These are phyloP conservation scores for Solanum sparsipilum DNA, from an alignment of 257 asterid genomes.

Conservation along the genomic window DNA sequence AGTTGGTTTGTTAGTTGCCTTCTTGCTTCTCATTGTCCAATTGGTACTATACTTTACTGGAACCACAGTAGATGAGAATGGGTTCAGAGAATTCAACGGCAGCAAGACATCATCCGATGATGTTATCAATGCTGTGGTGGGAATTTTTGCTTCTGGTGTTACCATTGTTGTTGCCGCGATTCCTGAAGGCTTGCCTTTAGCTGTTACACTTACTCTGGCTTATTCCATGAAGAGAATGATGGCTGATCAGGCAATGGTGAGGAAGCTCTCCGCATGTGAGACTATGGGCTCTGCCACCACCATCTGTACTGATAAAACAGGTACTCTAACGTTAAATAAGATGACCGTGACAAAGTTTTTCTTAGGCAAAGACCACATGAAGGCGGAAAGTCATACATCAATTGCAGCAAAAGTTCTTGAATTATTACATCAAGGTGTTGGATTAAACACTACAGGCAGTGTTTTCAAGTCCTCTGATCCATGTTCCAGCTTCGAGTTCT, in stretches of 20 bases:
- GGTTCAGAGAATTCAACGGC: too few species aligned
- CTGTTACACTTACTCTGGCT: constrained; percentile 46
- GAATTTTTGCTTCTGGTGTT: constrained; percentile 29
- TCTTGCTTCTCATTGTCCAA: constrained; percentile 28
- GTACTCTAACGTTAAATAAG: constrained; percentile 33
- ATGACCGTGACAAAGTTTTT: constrained; percentile 38
- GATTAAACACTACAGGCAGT: constrained; percentile 45
- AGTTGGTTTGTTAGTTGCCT: constrained; percentile 35
- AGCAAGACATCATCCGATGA: background rate
- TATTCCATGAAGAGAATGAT: constrained; percentile 50
- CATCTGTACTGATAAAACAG: constrained; percentile 43
- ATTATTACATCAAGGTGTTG: constrained; percentile 27
- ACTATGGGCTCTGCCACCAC: constrained; percentile 49
- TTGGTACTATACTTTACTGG: background rate
- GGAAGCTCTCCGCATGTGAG: constrained; percentile 47
- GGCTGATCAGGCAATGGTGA: constrained; percentile 46
- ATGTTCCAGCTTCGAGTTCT: constrained; percentile 26
- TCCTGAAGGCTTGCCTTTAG: constrained; percentile 50
- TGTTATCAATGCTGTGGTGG: constrained; percentile 28
- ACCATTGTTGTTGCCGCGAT: constrained; percentile 41
- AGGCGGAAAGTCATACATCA: background rate
- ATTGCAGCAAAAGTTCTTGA: constrained; percentile 14
- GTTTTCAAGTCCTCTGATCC: constrained; percentile 4
- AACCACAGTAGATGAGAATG: too few species aligned
- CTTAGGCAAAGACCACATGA: constrained; percentile 12